Evolutionary conservation across 208 protist species (phyloP).

Genomic region (Plasmodiophora brassicae): DNA sequence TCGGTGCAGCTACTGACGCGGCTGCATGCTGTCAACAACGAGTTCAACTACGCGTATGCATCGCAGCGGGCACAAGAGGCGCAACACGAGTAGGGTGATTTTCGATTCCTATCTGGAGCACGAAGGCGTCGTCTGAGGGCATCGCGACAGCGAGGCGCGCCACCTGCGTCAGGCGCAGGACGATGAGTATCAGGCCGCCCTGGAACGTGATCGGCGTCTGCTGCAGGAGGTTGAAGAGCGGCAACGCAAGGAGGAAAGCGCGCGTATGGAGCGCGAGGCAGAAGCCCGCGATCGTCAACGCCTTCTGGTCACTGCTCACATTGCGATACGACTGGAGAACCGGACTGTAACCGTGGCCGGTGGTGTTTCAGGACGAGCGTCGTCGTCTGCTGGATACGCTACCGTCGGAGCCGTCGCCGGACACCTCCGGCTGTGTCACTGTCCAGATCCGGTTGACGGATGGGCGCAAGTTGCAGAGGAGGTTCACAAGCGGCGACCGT

Average conservation of each 20-base stretch:
- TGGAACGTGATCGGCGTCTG: not conserved
- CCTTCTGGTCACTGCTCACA: not conserved
- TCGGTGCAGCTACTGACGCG: not conserved
- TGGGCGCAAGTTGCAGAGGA: not conserved
- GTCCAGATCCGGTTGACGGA: not conserved
- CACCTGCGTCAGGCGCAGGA: not conserved
- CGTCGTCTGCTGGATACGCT: not conserved
- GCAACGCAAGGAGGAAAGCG: not conserved
- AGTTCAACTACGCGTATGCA: not conserved
- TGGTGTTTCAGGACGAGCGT: not conserved
- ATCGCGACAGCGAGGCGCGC: not conserved
- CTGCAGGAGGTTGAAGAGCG: conserved; percentile 4
- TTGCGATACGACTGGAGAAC: not conserved
- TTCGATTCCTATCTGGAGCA: not conserved
- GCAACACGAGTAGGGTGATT: not conserved
- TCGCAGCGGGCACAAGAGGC: not conserved
- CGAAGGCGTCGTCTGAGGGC: not conserved
- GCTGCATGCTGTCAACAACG: conserved; percentile 10
- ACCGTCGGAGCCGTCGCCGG: not conserved
- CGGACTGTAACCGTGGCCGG: not conserved
- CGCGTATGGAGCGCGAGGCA: not conserved
- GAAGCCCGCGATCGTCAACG: not conserved
- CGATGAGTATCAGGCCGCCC: not conserved
- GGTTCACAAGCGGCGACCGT: not conserved
- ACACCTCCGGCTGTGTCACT: not conserved